Percentiles rank a stretch among this genome's conserved stretches.
Conservation (phyloP, 768 basidiomycete genomes). For the Kwoniella dejecticola region DNA sequence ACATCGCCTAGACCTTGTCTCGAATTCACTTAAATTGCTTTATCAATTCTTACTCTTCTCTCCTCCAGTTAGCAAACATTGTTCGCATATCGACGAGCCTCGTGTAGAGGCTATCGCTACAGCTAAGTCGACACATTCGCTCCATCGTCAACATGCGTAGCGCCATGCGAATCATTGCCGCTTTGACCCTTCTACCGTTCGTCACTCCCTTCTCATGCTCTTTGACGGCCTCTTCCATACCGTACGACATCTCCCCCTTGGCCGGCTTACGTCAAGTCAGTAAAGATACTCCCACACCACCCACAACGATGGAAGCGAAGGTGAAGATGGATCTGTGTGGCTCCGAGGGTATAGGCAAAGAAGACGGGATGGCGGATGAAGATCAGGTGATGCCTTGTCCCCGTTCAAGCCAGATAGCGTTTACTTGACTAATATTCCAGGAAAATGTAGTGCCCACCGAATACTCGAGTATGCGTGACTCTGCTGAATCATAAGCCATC, state of each 20-base stretch:
- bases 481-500: constrained; percentile 50
- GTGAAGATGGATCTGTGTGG: constrained; percentile 50
- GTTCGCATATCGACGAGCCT: too few species aligned
- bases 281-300: constrained; percentile 48
- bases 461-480: constrained; percentile 50
- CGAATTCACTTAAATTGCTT: too few species aligned
- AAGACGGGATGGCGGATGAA: constrained; percentile 48
- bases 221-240: constrained; percentile 30
- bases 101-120: too few species aligned
- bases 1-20: background rate
- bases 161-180: background rate
- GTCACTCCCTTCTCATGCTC: constrained; percentile 32
- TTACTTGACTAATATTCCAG: too few species aligned
- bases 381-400: constrained; percentile 47
- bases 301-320: constrained; percentile 47
- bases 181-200: constrained; percentile 14
- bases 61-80: too few species aligned
- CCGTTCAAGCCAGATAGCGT: background rate
- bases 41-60: too few species aligned
- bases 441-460: constrained; percentile 52
- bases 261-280: constrained; percentile 26
- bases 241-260: constrained; percentile 47
- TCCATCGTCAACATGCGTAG: constrained; percentile 15
- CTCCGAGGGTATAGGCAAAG: constrained; percentile 34
- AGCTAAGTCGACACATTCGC: too few species aligned